These are phyloP conservation scores for Erysimum cheiri DNA, from an alignment of 441 rosid species.

Conservation along the genomic window DNA sequence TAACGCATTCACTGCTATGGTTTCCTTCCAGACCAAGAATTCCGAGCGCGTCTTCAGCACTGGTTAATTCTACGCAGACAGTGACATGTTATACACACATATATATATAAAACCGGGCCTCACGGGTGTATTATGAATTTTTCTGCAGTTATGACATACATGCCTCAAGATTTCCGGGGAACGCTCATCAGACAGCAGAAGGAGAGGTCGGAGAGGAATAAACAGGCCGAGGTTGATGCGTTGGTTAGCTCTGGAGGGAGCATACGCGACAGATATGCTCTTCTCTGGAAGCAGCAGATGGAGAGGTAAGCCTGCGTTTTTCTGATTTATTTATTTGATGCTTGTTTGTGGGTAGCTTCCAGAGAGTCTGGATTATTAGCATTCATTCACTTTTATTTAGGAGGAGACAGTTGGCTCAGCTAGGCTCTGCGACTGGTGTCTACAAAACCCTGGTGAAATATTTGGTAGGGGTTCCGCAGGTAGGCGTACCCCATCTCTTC, in stretches of 20 bases:
- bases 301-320: conserved; percentile 66
- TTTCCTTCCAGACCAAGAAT: conserved; percentile 73
- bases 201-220: conserved; percentile 96
- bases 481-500: conserved; percentile 40
- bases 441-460: conserved; percentile 97
- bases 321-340: conserved; percentile 14
- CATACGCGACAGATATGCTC: conserved; percentile 77
- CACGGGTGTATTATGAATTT: background rate
- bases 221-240: conserved; percentile 93
- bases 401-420: conserved; percentile 94
- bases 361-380: conserved; percentile 30
- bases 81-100: background rate
- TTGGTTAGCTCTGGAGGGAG: conserved; percentile 80
- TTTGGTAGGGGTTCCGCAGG: conserved; percentile 99
- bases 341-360: conserved; percentile 19
- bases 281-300: conserved; percentile 98
- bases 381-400: conserved; percentile 47
- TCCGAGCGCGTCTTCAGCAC: conserved; percentile 86
- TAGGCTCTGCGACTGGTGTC: conserved; percentile 98
- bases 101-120: background rate
- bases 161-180: conserved; percentile 99
- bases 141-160: conserved; percentile 93
- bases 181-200: conserved; percentile 84
- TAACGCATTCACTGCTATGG: conserved; percentile 53
- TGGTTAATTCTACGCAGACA: conserved; percentile 52